A percentile compares a stretch with the other conserved stretches of the same genome.
phyloP scores from a whole-genome alignment of 2,329 filamentous ascomycete species.

The Ophiostoma sp. region DNA sequence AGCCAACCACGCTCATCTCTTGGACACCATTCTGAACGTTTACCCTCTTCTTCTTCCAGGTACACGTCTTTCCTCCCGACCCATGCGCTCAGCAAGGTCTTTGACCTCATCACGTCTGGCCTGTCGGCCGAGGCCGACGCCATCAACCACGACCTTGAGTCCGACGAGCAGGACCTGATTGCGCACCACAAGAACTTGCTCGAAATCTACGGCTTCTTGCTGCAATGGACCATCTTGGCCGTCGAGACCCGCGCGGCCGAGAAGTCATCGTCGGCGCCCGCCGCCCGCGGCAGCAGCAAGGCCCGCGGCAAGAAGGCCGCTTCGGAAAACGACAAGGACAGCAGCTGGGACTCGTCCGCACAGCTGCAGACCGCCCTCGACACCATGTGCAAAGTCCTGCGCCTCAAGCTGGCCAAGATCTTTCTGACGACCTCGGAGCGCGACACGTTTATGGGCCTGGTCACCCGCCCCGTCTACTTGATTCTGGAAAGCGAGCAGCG shows the following conservation, averaged over 20 bases:
- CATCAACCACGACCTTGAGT: conserved; percentile 82
- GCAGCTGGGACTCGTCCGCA: conserved; percentile 80
- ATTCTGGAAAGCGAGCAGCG: conserved; percentile 91
- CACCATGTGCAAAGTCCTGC: conserved; percentile 93
- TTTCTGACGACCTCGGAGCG: conserved; percentile 95
- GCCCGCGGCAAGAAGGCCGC: conserved; percentile 67
- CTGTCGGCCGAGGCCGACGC: conserved; percentile 82
- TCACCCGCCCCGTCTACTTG: conserved; percentile 91
- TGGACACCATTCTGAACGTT: conserved; percentile 34
- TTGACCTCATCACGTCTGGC: conserved; percentile 85
- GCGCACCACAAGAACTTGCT: conserved; percentile 86
- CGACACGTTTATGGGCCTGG: conserved; percentile 88
- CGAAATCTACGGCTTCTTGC: conserved; percentile 88
- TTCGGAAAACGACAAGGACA: conserved; percentile 60
- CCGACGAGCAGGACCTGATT: conserved; percentile 85
- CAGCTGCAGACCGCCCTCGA: conserved; percentile 89
- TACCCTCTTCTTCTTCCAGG: conserved; percentile 54
- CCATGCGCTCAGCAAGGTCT: conserved; percentile 84
- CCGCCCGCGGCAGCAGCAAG: conserved; percentile 67
- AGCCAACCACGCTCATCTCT: neutral
- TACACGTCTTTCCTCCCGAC: conserved; percentile 76
- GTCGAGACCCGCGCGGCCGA: conserved; percentile 92
- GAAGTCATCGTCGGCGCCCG: conserved; percentile 72
- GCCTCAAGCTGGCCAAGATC: conserved; percentile 86
- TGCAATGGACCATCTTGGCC: conserved; percentile 94